Percentiles rank a stretch among this genome's conserved stretches.
Evolutionary conservation across 441 rosid genomes (phyloP).

Genomic region (Pelargonium myrrhifolium): DNA sequence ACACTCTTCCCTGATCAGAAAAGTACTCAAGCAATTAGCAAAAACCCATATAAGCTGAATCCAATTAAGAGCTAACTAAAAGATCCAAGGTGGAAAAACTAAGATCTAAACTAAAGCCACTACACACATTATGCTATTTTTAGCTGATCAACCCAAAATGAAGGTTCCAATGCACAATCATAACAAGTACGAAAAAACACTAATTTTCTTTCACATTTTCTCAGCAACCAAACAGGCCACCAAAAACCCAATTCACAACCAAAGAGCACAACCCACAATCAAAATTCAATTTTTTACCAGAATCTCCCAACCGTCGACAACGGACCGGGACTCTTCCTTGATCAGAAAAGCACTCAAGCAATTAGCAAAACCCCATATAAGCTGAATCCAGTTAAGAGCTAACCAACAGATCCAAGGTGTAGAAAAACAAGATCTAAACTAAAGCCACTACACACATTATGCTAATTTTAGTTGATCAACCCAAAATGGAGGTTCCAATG

Average conservation of each 20-base stretch:
- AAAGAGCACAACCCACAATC: neutral
- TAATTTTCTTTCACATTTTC: neutral
- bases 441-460: no score
- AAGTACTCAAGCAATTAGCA: neutral
- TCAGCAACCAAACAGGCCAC: neutral
- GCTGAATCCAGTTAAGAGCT: neutral
- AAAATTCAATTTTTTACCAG: neutral
- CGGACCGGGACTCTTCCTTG: neutral
- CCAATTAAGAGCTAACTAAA: neutral
- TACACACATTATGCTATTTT: neutral
- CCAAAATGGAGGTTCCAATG: neutral
- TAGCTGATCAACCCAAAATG: neutral
- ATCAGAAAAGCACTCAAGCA: neutral
- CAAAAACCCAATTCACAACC: neutral
- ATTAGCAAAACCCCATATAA: neutral
- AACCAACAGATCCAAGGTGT: neutral
- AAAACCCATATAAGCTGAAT: neutral
- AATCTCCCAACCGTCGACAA: slow-evolving; percentile 42
- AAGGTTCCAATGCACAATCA: neutral
- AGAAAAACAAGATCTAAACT: neutral
- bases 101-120: no score
- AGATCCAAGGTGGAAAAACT: neutral
- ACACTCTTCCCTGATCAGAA: neutral
- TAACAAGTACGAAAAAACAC: neutral
- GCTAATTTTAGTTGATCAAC: neutral